phyloP scores from a whole-genome alignment of 2,329 filamentous ascomycete species.

The Daldinia sp. region DNA sequence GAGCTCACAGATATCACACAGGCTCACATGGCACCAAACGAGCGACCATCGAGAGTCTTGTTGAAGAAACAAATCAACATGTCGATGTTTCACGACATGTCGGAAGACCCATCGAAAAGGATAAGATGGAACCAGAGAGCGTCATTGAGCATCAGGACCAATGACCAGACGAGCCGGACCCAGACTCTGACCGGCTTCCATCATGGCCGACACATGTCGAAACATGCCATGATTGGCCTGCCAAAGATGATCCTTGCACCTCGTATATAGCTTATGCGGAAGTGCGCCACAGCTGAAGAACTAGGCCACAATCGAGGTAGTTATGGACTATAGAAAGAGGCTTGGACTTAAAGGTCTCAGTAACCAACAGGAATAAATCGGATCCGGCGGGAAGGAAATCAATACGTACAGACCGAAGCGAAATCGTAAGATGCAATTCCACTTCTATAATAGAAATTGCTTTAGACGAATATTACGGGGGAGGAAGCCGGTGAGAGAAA shows the following conservation, averaged over 20 bases:
- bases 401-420: conserved; percentile 20
- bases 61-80: conserved; percentile 42
- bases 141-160: conserved; percentile 46
- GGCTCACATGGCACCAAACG: conserved; percentile 41
- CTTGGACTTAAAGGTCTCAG: conserved; percentile 33
- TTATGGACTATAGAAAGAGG: conserved; percentile 34
- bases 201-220: conserved; percentile 42
- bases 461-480: conserved; percentile 24
- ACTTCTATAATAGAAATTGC: conserved; percentile 18
- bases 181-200: conserved; percentile 45
- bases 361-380: conserved; percentile 22
- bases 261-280: conserved; percentile 47
- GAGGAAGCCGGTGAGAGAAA: conserved; percentile 14
- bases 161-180: conserved; percentile 42
- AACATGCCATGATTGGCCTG: conserved; percentile 50
- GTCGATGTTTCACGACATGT: conserved; percentile 48
- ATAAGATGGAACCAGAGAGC: conserved; percentile 42
- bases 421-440: conserved; percentile 18
- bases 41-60: conserved; percentile 36
- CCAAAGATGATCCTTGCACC: conserved; percentile 43
- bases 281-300: conserved; percentile 56
- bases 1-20: conserved; percentile 45
- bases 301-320: conserved; percentile 34
- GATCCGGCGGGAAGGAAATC: conserved; percentile 25
- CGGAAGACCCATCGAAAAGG: conserved; percentile 42